phyloP scores from a whole-genome alignment of 768 basidiomycete genomes.

The Amanita muscaria region DNA sequence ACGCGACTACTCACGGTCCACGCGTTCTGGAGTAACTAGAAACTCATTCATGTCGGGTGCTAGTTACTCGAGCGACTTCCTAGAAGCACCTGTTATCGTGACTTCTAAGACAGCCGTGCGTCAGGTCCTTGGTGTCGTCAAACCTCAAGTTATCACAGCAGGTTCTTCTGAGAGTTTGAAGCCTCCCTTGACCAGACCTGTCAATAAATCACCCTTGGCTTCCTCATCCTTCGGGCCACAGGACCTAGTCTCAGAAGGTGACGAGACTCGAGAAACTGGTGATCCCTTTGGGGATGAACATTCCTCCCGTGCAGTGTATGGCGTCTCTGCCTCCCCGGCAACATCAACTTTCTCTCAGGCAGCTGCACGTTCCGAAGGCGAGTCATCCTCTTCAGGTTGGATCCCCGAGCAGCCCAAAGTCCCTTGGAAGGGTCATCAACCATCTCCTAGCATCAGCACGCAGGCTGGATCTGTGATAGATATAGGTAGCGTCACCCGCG shows the following conservation, averaged over 20 bases:
- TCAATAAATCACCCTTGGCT: conserved; percentile 59
- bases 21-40: conserved; percentile 47
- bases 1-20: conserved; percentile 36
- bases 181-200: conserved; percentile 33
- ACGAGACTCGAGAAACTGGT: conserved; percentile 38
- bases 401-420: conserved; percentile 28
- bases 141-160: conserved; percentile 70
- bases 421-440: conserved; percentile 35
- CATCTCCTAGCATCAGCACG: conserved; percentile 56
- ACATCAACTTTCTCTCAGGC: conserved; percentile 31
- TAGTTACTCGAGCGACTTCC: conserved; percentile 70
- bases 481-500: conserved; percentile 57
- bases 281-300: conserved; percentile 65
- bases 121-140: conserved; percentile 68
- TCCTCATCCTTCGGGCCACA: conserved; percentile 62
- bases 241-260: conserved; percentile 50
- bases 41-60: conserved; percentile 68
- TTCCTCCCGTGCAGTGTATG: conserved; percentile 25
- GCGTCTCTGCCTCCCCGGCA: conserved; percentile 30
- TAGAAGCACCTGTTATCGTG: conserved; percentile 78
- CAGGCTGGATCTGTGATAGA: conserved; percentile 51
- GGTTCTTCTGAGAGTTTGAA: conserved; percentile 32
- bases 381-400: conserved; percentile 25
- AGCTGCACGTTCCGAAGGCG: conserved; percentile 14
- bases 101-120: conserved; percentile 57